phyloP scores from a whole-genome alignment of 2,329 filamentous ascomycete genomes.

The Leptodontidium sp. region DNA sequence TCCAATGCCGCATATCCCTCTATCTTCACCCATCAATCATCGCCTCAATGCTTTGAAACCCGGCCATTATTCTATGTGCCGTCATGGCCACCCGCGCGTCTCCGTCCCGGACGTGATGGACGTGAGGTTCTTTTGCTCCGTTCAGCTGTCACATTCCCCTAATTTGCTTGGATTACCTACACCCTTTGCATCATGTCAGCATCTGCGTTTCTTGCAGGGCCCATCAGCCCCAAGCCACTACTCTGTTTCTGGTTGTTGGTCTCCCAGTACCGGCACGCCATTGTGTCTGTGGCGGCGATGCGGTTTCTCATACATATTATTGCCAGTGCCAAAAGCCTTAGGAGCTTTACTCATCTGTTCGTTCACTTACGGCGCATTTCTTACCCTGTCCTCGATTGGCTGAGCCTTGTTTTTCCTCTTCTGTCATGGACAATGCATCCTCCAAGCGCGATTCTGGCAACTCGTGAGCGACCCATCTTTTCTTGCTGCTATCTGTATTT shows the following conservation, averaged over 20 bases:
- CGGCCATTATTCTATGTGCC: not conserved
- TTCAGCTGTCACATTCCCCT: conserved; percentile 2
- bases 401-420: not conserved
- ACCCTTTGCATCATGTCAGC: conserved; percentile 9
- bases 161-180: conserved; percentile 4
- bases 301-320: conserved; percentile 19
- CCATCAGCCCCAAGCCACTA: conserved; percentile 22
- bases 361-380: not conserved
- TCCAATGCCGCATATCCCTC: not conserved
- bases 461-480: conserved; percentile 4
- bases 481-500: not conserved
- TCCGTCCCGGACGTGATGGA: not conserved
- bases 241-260: conserved; percentile 13
- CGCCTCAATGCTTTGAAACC: not conserved
- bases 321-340: not conserved
- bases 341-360: conserved; percentile 15
- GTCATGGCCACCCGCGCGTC: not conserved
- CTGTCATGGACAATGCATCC: not conserved
- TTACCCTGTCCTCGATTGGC: not conserved
- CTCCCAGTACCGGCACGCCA: not conserved
- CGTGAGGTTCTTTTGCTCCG: conserved; percentile 9
- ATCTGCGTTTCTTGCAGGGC: conserved; percentile 7
- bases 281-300: not conserved
- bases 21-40: not conserved
- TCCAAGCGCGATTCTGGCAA: not conserved